Base-by-base conservation (phyloP, 331 rosid species). In the Erythrophleum ivorense region DNA sequence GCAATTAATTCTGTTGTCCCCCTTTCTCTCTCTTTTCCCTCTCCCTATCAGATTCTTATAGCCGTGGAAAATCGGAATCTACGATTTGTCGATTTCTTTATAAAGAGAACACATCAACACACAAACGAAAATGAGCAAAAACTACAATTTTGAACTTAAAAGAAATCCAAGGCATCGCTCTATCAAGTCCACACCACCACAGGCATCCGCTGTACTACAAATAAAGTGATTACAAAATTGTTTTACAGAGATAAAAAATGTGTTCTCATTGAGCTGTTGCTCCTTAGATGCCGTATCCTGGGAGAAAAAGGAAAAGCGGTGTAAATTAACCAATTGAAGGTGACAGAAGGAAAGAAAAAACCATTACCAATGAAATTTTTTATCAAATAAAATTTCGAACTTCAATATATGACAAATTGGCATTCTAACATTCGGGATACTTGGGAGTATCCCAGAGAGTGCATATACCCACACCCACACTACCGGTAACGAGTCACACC, bases 281-380 rank as follows among this genome's bases (percentile, higher is more conserved):
- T 73, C 85, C 76, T 78, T 81, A 88, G 2, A 72, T 3, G 46
- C 91, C 91, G 12, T 83, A 88, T 55, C 91, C 91, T 88, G 73
- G 31, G 33, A 52, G 9, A 43, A 0, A 69, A 66, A 72, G 14
- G 18, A 43, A 62, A 79, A 38, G 63, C 59, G 5, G 4, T 7
- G 10, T 19, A 13, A 45, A 65, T 72, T 76, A 82, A 75, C 50
- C 24, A 74, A 38, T 31, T 29, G 36, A 11, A 7, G 33, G 15
- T 9, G 33, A 41, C 53, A 67, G 24, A 71, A 13, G 11, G 41
- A 29, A 13, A 31, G 3, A 14, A 12, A 62, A 31, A 31, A 29
- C 41, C 29, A 9, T 24, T 11, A 62, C 40, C 67, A 62, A 12
- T 31, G 11, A 12, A 62, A 59, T 7, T 12, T 29, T 3, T 1